Conservation (phyloP, 176 grass and related monocot genomes). For the Triticum dicoccoides region DNA sequence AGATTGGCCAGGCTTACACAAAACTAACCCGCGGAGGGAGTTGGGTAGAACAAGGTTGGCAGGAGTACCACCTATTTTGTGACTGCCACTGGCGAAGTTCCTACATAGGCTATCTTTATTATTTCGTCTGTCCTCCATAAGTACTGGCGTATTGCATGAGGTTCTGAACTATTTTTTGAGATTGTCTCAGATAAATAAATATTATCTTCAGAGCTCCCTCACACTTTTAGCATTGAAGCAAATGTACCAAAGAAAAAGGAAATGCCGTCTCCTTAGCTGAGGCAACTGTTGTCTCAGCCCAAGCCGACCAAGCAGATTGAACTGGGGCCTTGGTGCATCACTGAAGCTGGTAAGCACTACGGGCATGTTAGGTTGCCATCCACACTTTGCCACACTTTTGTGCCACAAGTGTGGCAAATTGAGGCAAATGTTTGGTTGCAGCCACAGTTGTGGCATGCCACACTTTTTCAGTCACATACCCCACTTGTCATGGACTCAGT, state of each 20-base stretch:
- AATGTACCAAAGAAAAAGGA: not conserved
- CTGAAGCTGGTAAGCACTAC: not conserved
- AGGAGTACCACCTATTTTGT: not conserved
- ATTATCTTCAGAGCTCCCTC: not conserved
- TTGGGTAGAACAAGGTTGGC: too few species aligned
- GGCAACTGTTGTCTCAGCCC: not conserved
- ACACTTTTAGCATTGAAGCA: not conserved
- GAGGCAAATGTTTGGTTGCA: too few species aligned
- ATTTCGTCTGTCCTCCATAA: not conserved
- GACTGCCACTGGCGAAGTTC: not conserved
- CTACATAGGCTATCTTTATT: not conserved
- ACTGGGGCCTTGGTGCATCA: not conserved
- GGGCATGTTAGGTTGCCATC: too few species aligned
- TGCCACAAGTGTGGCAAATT: too few species aligned
- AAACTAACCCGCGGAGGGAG: too few species aligned
- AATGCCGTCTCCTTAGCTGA: not conserved
- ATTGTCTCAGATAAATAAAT: not conserved
- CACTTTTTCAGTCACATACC: too few species aligned
- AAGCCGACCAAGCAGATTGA: not conserved
- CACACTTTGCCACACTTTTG: too few species aligned
- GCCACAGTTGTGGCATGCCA: too few species aligned
- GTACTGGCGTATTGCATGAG: not conserved
- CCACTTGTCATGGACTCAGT: too few species aligned
- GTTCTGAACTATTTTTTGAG: slow-evolving; percentile 1
- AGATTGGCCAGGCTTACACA: too few species aligned